Percentiles rank a stretch among this genome's conserved stretches.
These are phyloP conservation scores for Heterobasidion irregulare DNA, from an alignment of 1,284 basidiomycete genomes.

Conservation along the genomic window DNA sequence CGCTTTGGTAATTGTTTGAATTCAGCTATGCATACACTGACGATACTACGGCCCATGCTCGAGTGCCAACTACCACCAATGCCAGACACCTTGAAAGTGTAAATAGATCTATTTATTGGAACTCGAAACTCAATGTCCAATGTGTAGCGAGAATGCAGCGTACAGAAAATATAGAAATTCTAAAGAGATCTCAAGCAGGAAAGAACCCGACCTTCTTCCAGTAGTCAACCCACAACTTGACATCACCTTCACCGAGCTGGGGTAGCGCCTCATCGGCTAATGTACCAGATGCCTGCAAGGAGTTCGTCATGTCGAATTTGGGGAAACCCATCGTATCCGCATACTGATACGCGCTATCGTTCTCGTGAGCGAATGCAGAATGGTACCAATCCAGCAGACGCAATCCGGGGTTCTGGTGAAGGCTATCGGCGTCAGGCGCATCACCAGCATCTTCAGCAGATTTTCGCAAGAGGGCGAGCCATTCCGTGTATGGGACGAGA, in stretches of 20 bases:
- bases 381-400: not conserved
- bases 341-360: not conserved
- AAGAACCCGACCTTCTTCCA: not conserved
- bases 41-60: no score
- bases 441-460: not conserved
- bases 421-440: not conserved
- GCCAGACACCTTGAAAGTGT: no score
- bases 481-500: conserved; percentile 15
- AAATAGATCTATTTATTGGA: no score
- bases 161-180: no score
- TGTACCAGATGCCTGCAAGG: not conserved
- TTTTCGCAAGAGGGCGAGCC: conserved; percentile 6
- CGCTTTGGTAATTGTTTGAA: no score
- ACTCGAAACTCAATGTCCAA: no score
- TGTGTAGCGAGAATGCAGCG: no score
- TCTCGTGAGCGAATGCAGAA: not conserved
- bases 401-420: not conserved
- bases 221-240: not conserved
- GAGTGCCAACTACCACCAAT: no score
- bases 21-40: no score
- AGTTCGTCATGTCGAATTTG: not conserved
- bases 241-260: not conserved
- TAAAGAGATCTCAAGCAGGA: not conserved
- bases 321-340: not conserved
- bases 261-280: not conserved